Evolutionary conservation across 2,329 filamentous ascomycete genomes (phyloP), one percentile per base, ranked within the genome.

Genomic region (Ophiostoma piceae): DNA sequence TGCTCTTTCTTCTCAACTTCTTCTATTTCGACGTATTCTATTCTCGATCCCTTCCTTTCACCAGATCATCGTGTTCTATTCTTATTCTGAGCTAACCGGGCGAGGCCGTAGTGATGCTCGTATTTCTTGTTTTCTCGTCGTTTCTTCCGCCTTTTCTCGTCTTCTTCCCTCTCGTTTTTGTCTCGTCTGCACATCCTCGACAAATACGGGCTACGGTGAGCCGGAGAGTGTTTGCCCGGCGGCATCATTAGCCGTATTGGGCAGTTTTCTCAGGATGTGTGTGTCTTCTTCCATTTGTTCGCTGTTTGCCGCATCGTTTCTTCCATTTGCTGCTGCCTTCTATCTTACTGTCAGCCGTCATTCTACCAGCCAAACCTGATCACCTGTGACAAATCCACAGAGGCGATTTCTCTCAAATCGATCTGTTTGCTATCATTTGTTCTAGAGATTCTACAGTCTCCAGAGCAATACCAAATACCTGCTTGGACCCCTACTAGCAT

Each of bases 11-110:
- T 29, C 22, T 26, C 51, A 51, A 14, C 51, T 26, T 57, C 12
- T 26, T 57, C 51, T 11, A 22, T 12, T 54, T 54, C 9, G 8
- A 26, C 51, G 51, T 57, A 22, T 26, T 57, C 22, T 22, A 26
- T 57, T 11, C 22, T 57, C 22, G 51, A 57, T 57, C 22, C n/a
- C 51, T 57, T 22, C 3, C 51, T 12, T 57, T 26, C 8, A 3
- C 51, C n/a, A 11, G 51, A 57, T 22, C 57, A 60, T 19, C 57
- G 57, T 60, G 57, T 57, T 60, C 57, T 60, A 60, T 60, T 60
- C 32, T 60, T 60, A 60, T 32, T 60, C 14, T 60, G 26, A 60
- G 57, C 57, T 60, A 60, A 32, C 51, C 57, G 26, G 57, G 57
- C 22, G 57, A 60, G 57, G 57, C 57, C 57, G 57, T 60, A 32